phyloP scores from a whole-genome alignment of 2,329 filamentous ascomycete species.

The Balansia obtecta region DNA sequence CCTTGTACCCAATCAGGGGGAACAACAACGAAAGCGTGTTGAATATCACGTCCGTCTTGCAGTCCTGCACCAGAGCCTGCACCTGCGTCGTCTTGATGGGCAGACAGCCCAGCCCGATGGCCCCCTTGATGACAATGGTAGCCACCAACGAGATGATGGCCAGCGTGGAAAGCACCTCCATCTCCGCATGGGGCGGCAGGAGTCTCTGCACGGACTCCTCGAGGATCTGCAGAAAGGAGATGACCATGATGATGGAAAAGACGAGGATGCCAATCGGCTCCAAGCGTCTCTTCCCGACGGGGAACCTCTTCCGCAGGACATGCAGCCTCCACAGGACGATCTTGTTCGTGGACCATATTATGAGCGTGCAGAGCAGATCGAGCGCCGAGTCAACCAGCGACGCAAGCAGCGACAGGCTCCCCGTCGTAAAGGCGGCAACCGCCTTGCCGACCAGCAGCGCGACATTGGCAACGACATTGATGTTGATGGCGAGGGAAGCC shows the following conservation, averaged over 20 bases:
- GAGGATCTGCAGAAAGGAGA: constrained; percentile 64
- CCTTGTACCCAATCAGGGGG: constrained; percentile 51
- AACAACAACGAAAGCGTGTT: constrained; percentile 83
- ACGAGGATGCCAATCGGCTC: constrained; percentile 68
- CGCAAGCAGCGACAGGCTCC: constrained; percentile 63
- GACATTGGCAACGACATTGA: constrained; percentile 68
- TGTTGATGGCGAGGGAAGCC: constrained; percentile 55
- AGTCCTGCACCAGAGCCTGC: constrained; percentile 44
- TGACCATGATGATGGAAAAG: constrained; percentile 75
- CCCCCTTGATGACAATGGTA: constrained; percentile 66
- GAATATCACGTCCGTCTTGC: constrained; percentile 66
- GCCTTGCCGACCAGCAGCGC: constrained; percentile 62
- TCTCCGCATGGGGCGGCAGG: constrained; percentile 40
- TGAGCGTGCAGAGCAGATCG: constrained; percentile 65
- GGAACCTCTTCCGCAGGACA: constrained; percentile 50
- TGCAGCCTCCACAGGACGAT: constrained; percentile 48
- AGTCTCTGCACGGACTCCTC: constrained; percentile 55
- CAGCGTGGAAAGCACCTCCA: constrained; percentile 15
- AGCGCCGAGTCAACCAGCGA: constrained; percentile 65
- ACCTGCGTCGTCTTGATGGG: constrained; percentile 73
- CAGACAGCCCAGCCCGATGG: constrained; percentile 75
- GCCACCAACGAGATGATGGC: constrained; percentile 42
- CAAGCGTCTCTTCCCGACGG: constrained; percentile 54
- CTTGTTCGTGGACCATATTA: constrained; percentile 65
- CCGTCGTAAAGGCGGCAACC: constrained; percentile 65